Percentiles rank a stretch among this genome's conserved stretches.
Evolutionary conservation across 2,329 filamentous ascomycete genomes (phyloP).

Genomic region (Scleromitrula shiraiana): DNA sequence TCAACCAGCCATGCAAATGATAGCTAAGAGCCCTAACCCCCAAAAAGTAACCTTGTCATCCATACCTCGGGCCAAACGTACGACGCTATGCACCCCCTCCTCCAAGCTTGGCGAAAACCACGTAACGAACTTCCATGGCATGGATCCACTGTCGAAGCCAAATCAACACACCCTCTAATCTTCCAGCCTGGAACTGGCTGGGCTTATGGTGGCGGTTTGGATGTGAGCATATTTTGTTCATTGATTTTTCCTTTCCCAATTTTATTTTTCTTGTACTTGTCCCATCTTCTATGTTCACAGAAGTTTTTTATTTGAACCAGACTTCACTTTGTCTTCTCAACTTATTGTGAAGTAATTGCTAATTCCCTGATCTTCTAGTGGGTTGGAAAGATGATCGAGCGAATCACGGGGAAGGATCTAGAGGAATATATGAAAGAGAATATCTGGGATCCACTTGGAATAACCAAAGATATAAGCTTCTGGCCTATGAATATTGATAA

Average conservation of each 20-base stretch:
- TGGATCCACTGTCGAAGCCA: background rate
- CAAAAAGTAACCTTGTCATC: constrained; percentile 17
- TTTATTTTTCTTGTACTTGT: too few species aligned
- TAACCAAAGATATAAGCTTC: constrained; percentile 19
- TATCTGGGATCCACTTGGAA: constrained; percentile 31
- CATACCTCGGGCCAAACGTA: constrained; percentile 22
- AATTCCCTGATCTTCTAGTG: too few species aligned
- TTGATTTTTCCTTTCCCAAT: too few species aligned
- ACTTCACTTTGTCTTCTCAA: too few species aligned
- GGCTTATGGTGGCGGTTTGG: constrained; percentile 47
- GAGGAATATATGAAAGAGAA: constrained; percentile 39
- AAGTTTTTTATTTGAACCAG: too few species aligned
- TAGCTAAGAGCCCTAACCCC: constrained; percentile 3
- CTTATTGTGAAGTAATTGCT: too few species aligned
- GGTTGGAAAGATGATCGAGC: constrained; percentile 43
- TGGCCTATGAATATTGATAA: constrained; percentile 8
- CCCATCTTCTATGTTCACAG: too few species aligned
- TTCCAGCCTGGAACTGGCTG: constrained; percentile 56
- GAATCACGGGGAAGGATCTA: constrained; percentile 22
- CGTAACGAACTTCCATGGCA: background rate
- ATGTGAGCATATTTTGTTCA: too few species aligned
- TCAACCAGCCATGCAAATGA: background rate
- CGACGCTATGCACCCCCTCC: background rate
- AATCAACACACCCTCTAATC: constrained; percentile 39
- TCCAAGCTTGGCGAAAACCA: background rate